Evolutionary conservation across 2,329 filamentous ascomycete species (phyloP).

Genomic region (Fusarium verticillioides): DNA sequence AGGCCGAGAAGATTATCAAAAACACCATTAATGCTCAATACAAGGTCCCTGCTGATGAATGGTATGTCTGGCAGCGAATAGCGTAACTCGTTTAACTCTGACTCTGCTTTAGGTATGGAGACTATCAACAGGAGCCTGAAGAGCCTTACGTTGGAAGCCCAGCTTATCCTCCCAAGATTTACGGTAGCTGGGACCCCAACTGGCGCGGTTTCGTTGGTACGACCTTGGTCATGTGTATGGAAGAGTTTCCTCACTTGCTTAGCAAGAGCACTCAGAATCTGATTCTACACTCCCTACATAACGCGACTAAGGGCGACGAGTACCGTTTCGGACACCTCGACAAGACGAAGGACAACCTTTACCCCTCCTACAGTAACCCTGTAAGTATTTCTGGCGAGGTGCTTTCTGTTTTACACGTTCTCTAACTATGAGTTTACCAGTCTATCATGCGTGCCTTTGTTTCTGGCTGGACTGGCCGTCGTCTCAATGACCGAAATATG

Average conservation of each 20-base stretch:
- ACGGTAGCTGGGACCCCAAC: constrained; percentile 71
- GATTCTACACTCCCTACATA: constrained; percentile 65
- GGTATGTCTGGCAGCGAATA: constrained; percentile 52
- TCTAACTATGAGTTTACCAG: not conserved
- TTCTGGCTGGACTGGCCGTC: constrained; percentile 67
- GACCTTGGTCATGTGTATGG: constrained; percentile 66
- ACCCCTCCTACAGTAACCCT: constrained; percentile 70
- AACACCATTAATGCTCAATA: constrained; percentile 65
- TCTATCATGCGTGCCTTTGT: constrained; percentile 71
- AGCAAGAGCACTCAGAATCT: constrained; percentile 50
- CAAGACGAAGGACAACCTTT: constrained; percentile 67
- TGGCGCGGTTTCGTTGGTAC: constrained; percentile 73
- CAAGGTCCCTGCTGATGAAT: constrained; percentile 63
- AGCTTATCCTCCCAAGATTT: constrained; percentile 62
- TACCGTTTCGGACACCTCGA: constrained; percentile 69
- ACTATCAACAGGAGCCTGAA: constrained; percentile 66
- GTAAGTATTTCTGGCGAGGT: constrained; percentile 34
- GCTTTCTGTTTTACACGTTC: accelerated
- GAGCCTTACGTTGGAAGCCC: constrained; percentile 66
- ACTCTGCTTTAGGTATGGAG: constrained; percentile 38
- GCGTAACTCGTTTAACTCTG: accelerated
- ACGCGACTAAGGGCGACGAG: constrained; percentile 67
- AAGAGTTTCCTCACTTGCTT: constrained; percentile 65
- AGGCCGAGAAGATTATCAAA: constrained; percentile 64
- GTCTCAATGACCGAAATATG: constrained; percentile 67